phyloP scores from a whole-genome alignment of 352 stramenopile genomes.

The Globisporangium ultimum region DNA sequence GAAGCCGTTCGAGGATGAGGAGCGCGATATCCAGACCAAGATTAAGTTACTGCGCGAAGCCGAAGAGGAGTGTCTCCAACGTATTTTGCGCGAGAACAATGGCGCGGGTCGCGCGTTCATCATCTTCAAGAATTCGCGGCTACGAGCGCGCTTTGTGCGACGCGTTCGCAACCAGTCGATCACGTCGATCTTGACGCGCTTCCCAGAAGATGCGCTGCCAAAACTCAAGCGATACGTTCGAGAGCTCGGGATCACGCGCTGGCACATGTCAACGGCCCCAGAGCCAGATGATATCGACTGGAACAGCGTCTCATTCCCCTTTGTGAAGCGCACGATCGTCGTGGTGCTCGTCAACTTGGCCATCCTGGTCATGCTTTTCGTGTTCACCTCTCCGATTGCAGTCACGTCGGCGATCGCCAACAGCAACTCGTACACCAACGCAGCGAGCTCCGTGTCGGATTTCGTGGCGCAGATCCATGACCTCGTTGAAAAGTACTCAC shows the following conservation, averaged over 20 bases:
- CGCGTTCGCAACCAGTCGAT: constrained; percentile 74
- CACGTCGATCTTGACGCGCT: constrained; percentile 68
- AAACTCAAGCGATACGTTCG: constrained; percentile 71
- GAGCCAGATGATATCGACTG: constrained; percentile 86
- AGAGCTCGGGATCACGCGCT: constrained; percentile 72
- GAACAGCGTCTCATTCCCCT: constrained; percentile 81
- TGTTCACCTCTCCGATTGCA: constrained; percentile 83
- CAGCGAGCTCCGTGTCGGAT: constrained; percentile 64
- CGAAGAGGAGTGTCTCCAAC: constrained; percentile 49
- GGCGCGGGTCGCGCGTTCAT: constrained; percentile 77
- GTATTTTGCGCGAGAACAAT: constrained; percentile 64
- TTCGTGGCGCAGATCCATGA: constrained; percentile 58
- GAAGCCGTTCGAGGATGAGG: constrained; percentile 42
- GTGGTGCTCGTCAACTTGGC: constrained; percentile 73
- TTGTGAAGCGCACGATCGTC: constrained; percentile 69
- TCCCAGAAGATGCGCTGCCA: constrained; percentile 57
- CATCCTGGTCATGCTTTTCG: constrained; percentile 68
- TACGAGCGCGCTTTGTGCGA: constrained; percentile 74
- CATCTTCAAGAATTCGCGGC: constrained; percentile 71
- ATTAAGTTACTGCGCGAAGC: constrained; percentile 59
- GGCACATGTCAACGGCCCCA: constrained; percentile 69
- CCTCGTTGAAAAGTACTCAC: constrained; percentile 56
- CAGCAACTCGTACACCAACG: constrained; percentile 56
- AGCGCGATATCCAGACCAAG: constrained; percentile 25
- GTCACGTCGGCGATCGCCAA: constrained; percentile 82